These are phyloP conservation scores for Erythrophleum fordii DNA, from an alignment of 306 rosid genomes.

Conservation along the genomic window DNA sequence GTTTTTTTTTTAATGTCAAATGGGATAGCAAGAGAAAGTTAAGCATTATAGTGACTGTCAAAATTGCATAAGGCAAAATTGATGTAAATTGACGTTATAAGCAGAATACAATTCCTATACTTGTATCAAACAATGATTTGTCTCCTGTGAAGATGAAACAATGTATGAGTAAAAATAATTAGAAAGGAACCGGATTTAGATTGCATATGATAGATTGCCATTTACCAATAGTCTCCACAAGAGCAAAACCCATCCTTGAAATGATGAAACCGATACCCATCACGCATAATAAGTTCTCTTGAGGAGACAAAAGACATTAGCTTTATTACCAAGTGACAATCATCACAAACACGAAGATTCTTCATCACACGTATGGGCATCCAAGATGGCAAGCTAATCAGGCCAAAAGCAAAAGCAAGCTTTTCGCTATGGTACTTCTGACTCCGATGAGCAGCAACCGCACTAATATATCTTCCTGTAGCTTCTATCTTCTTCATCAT, in stretches of 20 bases:
- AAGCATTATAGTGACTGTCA: neutral
- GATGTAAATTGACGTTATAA: neutral
- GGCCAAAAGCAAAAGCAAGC: conserved; percentile 8
- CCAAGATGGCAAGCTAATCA: neutral
- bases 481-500: conserved; percentile 42
- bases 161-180: neutral
- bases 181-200: neutral
- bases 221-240: conserved; percentile 46
- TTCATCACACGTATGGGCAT: neutral
- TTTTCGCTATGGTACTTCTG: conserved; percentile 30
- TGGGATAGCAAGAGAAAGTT: neutral
- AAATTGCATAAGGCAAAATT: too few relatives aligned
- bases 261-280: conserved; percentile 44
- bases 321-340: conserved; percentile 19
- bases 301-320: conserved; percentile 42
- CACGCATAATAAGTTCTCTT: conserved; percentile 41
- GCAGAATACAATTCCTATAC: neutral
- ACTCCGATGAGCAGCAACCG: conserved; percentile 2
- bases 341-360: neutral
- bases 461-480: conserved; percentile 23
- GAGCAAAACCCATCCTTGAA: conserved; percentile 44
- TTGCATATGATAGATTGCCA: conserved; percentile 33
- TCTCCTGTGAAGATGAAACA: neutral
- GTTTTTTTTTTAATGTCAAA: too few relatives aligned
- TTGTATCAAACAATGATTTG: neutral